Evolutionary conservation across 495 filamentous ascomycete genomes (phyloP), one percentile per base, ranked within the genome.

Genomic region (Hypoxylon fuscum): DNA sequence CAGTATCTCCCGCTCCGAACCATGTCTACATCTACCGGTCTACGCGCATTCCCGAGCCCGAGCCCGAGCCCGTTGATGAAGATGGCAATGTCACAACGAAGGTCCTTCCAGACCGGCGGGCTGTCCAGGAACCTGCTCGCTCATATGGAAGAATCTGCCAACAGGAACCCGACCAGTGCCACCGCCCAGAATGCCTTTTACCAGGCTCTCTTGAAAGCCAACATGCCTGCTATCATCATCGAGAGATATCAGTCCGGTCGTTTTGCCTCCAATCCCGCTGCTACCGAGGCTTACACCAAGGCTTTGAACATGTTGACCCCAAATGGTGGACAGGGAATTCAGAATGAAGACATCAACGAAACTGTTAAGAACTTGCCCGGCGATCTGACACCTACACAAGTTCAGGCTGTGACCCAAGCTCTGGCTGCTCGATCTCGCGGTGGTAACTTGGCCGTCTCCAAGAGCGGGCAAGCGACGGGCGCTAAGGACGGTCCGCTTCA

Each of bases 151-250:
- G 89, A 91, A 70, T 87, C 89, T 20, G 96, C 95, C 31, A 98
- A 97, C 73, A 90, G 90, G 76, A 93, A 96, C 64, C 90, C 95
- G 2, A 85, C 81, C 62, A 97, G 89, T 74, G 85, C 92, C 11
- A 88, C 86, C 21, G 88, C 91, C 12, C 95, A 98, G 74, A 93
- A 92, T 75, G 87, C 90, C 17, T 97, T 98, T 72, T 98, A 98
- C 74, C 87, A 92, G 68, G 88, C 91, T 29, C 85, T 98, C n/a
- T 78, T 97, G 18, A 88, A 86, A 62, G 92, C 92, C 9, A 91
- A 96, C 68, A 93, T 97, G 88, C 90, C 95, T 5, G 88, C 90
- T 5, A 96, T 98, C 45, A 79, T 98, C 23, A 82, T 96, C 35
- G 93, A 98, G 71, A 81, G 95, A 64, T 93, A 96, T 72, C 88